Evolutionary conservation across 2,329 filamentous ascomycete species (phyloP), one percentile per base, ranked within the genome.

Genomic region (Phialophora tarda): DNA sequence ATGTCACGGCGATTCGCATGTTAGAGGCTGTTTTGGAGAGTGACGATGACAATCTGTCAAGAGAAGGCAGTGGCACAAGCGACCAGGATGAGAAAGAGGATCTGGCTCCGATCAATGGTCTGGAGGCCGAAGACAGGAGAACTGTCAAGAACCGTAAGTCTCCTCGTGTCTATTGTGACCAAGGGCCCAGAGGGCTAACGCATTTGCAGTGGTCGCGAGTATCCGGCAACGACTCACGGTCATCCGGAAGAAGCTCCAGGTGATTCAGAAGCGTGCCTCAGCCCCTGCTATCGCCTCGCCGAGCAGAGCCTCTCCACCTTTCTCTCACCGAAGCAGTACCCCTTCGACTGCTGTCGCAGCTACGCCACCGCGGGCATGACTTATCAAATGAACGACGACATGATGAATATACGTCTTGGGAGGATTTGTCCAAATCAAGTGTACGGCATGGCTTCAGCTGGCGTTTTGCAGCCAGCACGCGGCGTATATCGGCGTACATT

Each of bases 1-100:
- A 99, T 76, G 85, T 92, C 62, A 98, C 95, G 0, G 93, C 95
- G 0, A 93, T 98, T 71, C 88, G 91, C 69, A 95, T 99, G 90
- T 85, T 98, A 14, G 94, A 99, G 79, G 95, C 94, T 17, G 91
- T 99, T 2, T 81, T 99, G 64, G 95, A 99, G 73, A 89, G 86
- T 55, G 93, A 96, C 66, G 92, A 88, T 58, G 81, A 67, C 75
- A 78, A 11, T 71, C 71, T 74, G 17, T 74, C 72, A 71, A 72
- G 66, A 17, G 71, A 73, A 28, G 69, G 71, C 51, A 74, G 70
- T 58, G 68, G 63, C 71, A 68, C 71, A 44, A 67, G 73, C 54
- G 69, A 74, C 8, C 60, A 69, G 44, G 71, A 71, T 32, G 75
- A 73, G 48, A 75, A 77, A 14, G 72, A 74, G 26, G 77, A 82